Evolutionary conservation across 2,329 filamentous ascomycete species (phyloP).

Genomic region (Septoria linicola): DNA sequence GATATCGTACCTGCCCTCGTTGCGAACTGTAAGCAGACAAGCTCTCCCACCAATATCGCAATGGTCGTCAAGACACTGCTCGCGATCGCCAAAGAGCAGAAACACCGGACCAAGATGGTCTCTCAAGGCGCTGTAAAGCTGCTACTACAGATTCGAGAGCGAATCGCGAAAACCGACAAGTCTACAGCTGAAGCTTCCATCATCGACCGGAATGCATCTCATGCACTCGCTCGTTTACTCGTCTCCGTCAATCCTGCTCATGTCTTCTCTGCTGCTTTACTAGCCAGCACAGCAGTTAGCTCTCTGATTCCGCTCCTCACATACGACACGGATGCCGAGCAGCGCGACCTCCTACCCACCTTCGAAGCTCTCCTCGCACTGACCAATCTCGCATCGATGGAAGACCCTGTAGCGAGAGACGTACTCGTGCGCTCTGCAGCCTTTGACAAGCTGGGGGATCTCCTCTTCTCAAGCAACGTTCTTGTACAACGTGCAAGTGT

Average conservation of each 20-base stretch:
- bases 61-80: conserved; percentile 76
- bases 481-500: conserved; percentile 79
- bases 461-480: conserved; percentile 73
- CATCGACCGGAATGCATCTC: conserved; percentile 36
- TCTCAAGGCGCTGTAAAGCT: conserved; percentile 93
- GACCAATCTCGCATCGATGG: conserved; percentile 82
- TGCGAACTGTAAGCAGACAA: conserved; percentile 43
- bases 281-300: conserved; percentile 73
- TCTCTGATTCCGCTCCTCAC: conserved; percentile 74
- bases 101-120: conserved; percentile 73
- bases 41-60: conserved; percentile 65
- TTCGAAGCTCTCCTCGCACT: conserved; percentile 91
- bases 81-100: conserved; percentile 71
- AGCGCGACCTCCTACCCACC: conserved; percentile 76
- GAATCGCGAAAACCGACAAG: conserved; percentile 54
- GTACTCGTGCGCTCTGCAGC: conserved; percentile 65
- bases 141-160: conserved; percentile 68
- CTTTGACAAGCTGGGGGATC: conserved; percentile 77
- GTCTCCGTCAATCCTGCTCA: conserved; percentile 60
- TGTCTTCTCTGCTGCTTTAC: conserved; percentile 76
- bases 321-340: conserved; percentile 58
- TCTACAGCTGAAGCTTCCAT: conserved; percentile 32
- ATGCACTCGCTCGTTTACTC: conserved; percentile 60
- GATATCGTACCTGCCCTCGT: conserved; percentile 76
- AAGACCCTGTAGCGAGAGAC: conserved; percentile 61